A percentile compares a stretch with the other conserved stretches of the same genome.
These are phyloP conservation scores for Kwoniella shivajii DNA, from an alignment of 1,284 basidiomycete species.

Conservation along the genomic window DNA sequence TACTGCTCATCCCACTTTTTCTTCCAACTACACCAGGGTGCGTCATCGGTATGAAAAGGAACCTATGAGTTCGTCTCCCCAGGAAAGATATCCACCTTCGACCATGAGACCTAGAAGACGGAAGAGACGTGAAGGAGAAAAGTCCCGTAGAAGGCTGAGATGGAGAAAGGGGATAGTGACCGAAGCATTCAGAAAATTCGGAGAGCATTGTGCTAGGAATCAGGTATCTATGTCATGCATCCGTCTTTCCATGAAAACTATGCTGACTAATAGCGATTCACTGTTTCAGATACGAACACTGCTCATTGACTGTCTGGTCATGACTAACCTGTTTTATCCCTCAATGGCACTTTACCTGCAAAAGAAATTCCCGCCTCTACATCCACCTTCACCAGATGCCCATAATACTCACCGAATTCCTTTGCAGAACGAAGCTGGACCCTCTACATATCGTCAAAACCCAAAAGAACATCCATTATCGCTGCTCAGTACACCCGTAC, in stretches of 20 bases:
- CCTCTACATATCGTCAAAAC: background rate
- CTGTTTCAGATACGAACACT: constrained; percentile 78
- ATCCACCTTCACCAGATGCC: constrained; percentile 25
- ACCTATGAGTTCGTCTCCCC: background rate
- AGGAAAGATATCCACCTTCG: background rate
- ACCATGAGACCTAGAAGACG: constrained; percentile 2
- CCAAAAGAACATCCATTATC: constrained; percentile 38
- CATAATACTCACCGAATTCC: constrained; percentile 25
- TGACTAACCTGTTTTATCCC: constrained; percentile 93
- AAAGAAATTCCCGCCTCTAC: constrained; percentile 45
- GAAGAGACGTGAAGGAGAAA: constrained; percentile 6
- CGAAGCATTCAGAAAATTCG: constrained; percentile 47
- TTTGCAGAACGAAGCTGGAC: constrained; percentile 13
- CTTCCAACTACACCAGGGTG: background rate
- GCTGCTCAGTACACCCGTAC: constrained; percentile 40
- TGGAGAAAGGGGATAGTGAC: constrained; percentile 34
- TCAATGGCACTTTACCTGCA: constrained; percentile 79
- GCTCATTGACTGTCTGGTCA: constrained; percentile 88
- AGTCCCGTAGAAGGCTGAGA: constrained; percentile 6
- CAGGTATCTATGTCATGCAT: constrained; percentile 32
- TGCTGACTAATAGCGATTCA: background rate
- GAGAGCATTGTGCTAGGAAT: constrained; percentile 54
- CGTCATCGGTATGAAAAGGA: constrained; percentile 21
- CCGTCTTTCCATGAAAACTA: background rate
- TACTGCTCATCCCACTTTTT: constrained; percentile 12